Evolutionary conservation across 306 rosid genomes (phyloP).

Genomic region (Inga leiocalycina): DNA sequence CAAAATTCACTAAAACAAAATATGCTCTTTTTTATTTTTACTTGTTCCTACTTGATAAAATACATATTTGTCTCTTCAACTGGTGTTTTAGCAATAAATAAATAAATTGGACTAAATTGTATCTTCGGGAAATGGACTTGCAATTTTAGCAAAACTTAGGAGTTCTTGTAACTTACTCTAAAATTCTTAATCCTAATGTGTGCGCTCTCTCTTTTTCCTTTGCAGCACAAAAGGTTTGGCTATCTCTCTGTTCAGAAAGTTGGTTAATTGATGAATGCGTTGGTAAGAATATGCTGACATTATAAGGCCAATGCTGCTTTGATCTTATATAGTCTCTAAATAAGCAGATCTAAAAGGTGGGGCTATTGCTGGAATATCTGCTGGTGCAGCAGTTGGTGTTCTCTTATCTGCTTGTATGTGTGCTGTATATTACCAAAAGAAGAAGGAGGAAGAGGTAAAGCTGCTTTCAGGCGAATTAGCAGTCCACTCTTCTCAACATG

Average conservation of each 20-base stretch:
- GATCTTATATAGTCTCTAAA: conserved; percentile 32
- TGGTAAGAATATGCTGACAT: conserved; percentile 27
- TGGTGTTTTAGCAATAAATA: neutral
- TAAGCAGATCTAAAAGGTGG: conserved; percentile 55
- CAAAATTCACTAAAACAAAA: neutral
- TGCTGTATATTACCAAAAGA: conserved; percentile 47
- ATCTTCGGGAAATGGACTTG: neutral
- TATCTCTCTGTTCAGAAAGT: conserved; percentile 32
- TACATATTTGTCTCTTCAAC: neutral
- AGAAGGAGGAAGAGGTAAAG: conserved; percentile 32
- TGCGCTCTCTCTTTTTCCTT: conserved; percentile 14
- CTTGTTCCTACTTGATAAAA: neutral
- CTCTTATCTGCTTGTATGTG: conserved; percentile 44
- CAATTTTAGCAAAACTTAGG: neutral
- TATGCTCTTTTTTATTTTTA: too few species aligned
- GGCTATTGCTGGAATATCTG: conserved; percentile 55
- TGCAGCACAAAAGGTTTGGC: conserved; percentile 55
- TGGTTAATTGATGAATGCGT: conserved; percentile 19
- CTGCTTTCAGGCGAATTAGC: conserved; percentile 37
- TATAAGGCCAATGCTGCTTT: conserved; percentile 19
- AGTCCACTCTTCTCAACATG: conserved; percentile 28
- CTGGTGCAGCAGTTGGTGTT: conserved; percentile 55
- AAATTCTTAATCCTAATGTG: conserved; percentile 1
- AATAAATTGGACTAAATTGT: neutral
- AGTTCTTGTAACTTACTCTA: neutral